Evolutionary conservation across 257 asterid genomes (phyloP).

Genomic region (Ocimum tenuiflorum): DNA sequence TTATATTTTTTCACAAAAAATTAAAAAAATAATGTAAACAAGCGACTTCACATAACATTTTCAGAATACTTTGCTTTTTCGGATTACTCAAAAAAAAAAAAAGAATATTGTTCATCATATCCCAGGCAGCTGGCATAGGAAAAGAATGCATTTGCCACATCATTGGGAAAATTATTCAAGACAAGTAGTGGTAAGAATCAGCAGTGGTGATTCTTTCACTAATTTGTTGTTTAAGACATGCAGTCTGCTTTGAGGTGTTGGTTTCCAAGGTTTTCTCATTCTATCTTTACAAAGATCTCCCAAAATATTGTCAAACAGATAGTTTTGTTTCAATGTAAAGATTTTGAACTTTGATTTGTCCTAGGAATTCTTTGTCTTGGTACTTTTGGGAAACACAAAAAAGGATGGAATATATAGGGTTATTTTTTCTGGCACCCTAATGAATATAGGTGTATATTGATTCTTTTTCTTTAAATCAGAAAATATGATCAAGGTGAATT

Average conservation of each 20-base stretch:
- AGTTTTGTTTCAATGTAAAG: slow-evolving; percentile 20
- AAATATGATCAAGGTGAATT: too few relatives aligned
- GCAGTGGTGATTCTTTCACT: slow-evolving; percentile 33
- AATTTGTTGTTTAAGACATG: slow-evolving; percentile 25
- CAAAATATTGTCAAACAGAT: slow-evolving; percentile 14
- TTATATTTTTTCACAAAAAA: too few relatives aligned
- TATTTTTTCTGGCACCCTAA: too few relatives aligned
- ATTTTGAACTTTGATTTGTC: slow-evolving; percentile 11
- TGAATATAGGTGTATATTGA: too few relatives aligned
- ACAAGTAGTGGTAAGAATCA: slow-evolving; percentile 10
- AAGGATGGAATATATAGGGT: too few relatives aligned
- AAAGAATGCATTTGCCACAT: too few relatives aligned
- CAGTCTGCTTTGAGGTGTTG: slow-evolving; percentile 29
- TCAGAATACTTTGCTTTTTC: too few relatives aligned
- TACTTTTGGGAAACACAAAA: slow-evolving; percentile 5
- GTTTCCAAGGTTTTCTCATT: slow-evolving; percentile 35
- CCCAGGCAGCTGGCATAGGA: neutral
- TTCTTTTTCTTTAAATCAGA: too few relatives aligned
- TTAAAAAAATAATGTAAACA: too few relatives aligned
- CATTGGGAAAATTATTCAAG: slow-evolving; percentile 15
- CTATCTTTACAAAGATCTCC: slow-evolving; percentile 21
- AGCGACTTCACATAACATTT: too few relatives aligned
- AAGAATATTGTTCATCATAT: neutral
- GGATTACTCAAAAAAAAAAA: too few relatives aligned
- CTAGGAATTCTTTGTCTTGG: slow-evolving; percentile 28